Evolutionary conservation across 2,329 filamentous ascomycete genomes (phyloP).

Genomic region (Tolypocladium cylindrosporum): DNA sequence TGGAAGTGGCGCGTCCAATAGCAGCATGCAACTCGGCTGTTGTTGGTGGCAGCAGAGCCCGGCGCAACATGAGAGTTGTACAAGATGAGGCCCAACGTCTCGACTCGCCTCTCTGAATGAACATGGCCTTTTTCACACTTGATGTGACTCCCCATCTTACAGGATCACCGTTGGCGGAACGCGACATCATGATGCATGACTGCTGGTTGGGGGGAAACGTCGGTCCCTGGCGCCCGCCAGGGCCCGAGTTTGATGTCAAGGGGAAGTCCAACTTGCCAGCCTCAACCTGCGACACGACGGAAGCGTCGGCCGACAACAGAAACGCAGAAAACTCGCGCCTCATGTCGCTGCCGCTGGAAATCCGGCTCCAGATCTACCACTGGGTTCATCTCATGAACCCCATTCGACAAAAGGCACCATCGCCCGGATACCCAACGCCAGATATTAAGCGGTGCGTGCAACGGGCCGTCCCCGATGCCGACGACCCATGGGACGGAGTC

Average conservation of each 20-base stretch:
- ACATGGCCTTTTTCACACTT: too few relatives aligned
- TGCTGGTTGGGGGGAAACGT: neutral
- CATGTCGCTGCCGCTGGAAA: slow-evolving; percentile 30
- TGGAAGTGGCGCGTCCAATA: neutral
- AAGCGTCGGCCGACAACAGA: neutral
- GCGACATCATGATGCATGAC: neutral
- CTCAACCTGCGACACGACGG: neutral
- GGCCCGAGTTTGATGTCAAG: neutral
- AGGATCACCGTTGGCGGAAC: neutral
- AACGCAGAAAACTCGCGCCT: slow-evolving; percentile 2
- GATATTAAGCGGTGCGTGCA: slow-evolving; percentile 21
- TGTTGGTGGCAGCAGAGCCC: neutral
- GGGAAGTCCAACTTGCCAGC: neutral
- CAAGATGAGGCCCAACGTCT: neutral
- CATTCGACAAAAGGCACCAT: slow-evolving; percentile 26
- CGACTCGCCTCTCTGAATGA: neutral
- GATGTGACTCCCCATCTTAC: neutral
- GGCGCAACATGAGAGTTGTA: neutral
- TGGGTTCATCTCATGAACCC: slow-evolving; percentile 29
- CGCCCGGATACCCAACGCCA: slow-evolving; percentile 28
- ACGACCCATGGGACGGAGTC: neutral
- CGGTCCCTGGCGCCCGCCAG: neutral
- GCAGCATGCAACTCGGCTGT: neutral
- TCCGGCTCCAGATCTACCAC: slow-evolving; percentile 35
- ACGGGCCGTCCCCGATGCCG: slow-evolving; percentile 8